Conservation (phyloP, 768 basidiomycete species). For the Nidularia sp. region DNA sequence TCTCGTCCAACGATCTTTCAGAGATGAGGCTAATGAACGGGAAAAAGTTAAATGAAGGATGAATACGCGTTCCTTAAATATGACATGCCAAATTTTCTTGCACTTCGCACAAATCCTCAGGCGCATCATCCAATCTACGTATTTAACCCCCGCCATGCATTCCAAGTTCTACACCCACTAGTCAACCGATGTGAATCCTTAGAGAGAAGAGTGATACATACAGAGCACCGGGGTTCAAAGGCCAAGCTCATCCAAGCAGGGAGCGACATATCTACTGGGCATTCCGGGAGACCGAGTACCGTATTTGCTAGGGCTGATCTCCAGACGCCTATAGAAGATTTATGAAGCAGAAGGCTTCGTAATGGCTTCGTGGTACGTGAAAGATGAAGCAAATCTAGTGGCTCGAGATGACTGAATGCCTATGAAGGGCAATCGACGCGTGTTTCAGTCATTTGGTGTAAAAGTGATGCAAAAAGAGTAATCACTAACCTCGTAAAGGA, state of each 20-base stretch:
- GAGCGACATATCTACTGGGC: background rate
- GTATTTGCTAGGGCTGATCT: background rate
- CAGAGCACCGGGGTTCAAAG: background rate
- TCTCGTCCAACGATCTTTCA: constrained; percentile 7
- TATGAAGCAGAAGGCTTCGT: background rate
- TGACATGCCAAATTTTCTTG: constrained; percentile 11
- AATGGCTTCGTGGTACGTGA: background rate
- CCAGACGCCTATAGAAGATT: background rate
- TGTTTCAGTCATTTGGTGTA: background rate
- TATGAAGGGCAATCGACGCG: background rate
- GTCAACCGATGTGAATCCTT: background rate
- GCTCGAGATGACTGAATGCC: background rate
- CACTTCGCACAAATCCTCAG: constrained; percentile 20
- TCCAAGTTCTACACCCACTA: constrained; percentile 12
- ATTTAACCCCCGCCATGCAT: constrained; percentile 8
- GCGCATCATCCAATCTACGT: constrained; percentile 19
- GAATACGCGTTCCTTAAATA: background rate
- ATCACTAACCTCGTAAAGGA: background rate
- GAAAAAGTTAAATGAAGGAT: background rate
- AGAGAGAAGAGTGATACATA: background rate
- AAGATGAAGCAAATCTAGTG: background rate
- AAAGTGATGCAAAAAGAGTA: background rate
- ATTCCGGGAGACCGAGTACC: background rate
- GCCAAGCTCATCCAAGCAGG: background rate
- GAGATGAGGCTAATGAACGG: constrained; percentile 6